These are phyloP conservation scores for Dalbergia cultrata DNA, from an alignment of 306 rosid genomes.

Conservation along the genomic window DNA sequence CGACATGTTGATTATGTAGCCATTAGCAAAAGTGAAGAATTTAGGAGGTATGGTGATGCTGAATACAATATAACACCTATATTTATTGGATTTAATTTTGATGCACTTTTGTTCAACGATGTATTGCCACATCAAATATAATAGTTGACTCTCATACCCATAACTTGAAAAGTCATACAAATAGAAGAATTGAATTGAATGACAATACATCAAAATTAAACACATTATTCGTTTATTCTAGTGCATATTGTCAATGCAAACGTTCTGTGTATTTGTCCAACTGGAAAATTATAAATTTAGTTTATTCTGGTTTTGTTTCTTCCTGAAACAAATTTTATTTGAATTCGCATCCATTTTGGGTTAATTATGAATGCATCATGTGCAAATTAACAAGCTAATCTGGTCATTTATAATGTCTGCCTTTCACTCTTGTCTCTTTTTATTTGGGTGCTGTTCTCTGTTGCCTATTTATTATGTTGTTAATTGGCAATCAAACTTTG, in stretches of 20 bases:
- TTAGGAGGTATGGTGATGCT: conserved; percentile 72
- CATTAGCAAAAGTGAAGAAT: conserved; percentile 90
- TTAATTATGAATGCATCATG: background rate
- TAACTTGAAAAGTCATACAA: too few relatives aligned
- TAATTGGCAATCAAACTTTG: background rate
- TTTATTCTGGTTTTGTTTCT: background rate
- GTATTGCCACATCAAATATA: too few relatives aligned
- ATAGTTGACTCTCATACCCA: too few relatives aligned
- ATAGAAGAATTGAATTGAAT: too few relatives aligned
- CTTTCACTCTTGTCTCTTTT: background rate
- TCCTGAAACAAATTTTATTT: background rate
- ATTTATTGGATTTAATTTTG: too few relatives aligned
- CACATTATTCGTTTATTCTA: background rate
- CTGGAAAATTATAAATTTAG: background rate
- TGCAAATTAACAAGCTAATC: background rate
- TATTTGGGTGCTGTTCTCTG: too few relatives aligned
- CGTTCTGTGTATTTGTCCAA: background rate
- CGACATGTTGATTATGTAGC: conserved; percentile 69
- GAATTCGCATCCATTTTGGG: background rate
- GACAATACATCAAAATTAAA: too few relatives aligned
- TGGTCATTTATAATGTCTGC: background rate
- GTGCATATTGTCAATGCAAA: background rate
- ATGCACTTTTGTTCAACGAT: too few relatives aligned
- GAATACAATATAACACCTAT: background rate
- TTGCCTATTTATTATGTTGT: background rate